Conservation (phyloP, 768 basidiomycete species). For the Mycena latifolia region DNA sequence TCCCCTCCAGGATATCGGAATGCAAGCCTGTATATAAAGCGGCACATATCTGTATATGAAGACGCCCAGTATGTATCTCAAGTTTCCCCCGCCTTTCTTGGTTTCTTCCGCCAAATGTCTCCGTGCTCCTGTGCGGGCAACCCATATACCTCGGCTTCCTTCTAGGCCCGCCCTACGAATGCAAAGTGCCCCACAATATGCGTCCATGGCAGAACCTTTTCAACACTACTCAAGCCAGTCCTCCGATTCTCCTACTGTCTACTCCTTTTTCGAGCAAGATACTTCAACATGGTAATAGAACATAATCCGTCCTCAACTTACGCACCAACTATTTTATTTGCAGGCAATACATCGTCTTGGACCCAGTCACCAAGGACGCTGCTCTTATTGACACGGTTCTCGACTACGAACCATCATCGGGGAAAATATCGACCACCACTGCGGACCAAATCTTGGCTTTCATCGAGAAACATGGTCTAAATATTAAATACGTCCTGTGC, state of each 20-base stretch:
- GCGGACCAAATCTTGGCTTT: slow-evolving; percentile 49
- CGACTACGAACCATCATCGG: slow-evolving; percentile 49
- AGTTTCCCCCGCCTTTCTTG: neutral
- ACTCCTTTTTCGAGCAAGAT: slow-evolving; percentile 40
- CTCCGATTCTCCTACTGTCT: slow-evolving; percentile 32
- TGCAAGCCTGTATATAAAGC: slow-evolving; percentile 5
- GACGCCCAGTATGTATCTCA: neutral
- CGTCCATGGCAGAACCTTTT: neutral
- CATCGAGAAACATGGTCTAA: slow-evolving; percentile 43
- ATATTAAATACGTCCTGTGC: slow-evolving; percentile 49
- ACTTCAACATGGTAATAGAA: slow-evolving; percentile 39
- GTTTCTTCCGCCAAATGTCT: neutral
- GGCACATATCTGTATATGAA: neutral
- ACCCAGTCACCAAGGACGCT: slow-evolving; percentile 64
- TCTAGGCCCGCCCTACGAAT: neutral
- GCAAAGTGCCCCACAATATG: neutral
- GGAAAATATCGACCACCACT: slow-evolving; percentile 45
- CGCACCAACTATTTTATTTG: neutral
- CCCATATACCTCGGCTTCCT: no score
- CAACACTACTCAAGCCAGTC: slow-evolving; percentile 24
- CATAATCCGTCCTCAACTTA: neutral
- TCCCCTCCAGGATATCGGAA: slow-evolving; percentile 21
- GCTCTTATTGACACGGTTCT: slow-evolving; percentile 51
- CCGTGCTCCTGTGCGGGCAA: neutral
- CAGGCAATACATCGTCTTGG: slow-evolving; percentile 69